Conservation (phyloP, 805 yeast genomes). For the Lipomyces oligophaga region DNA sequence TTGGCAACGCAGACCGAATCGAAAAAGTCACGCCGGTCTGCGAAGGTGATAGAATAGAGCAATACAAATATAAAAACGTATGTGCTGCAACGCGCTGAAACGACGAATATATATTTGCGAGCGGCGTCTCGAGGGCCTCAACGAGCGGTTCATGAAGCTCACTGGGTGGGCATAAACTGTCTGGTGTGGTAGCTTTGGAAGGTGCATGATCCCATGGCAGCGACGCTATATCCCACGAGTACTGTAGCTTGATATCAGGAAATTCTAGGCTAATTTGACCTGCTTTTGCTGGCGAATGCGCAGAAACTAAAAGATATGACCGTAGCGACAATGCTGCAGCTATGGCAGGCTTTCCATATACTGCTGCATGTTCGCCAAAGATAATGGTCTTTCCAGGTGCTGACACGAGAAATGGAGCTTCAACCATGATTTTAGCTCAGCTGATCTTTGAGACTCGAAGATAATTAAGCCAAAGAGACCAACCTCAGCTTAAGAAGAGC, state of each 20-base stretch:
- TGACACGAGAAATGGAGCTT: slow-evolving; percentile 64
- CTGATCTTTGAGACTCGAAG: too few species aligned
- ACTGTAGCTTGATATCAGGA: slow-evolving; percentile 72
- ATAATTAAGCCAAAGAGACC: too few species aligned
- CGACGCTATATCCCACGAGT: slow-evolving; percentile 57
- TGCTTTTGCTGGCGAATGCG: slow-evolving; percentile 39
- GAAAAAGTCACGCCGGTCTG: slow-evolving; percentile 55
- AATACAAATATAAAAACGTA: slow-evolving; percentile 76
- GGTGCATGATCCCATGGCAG: slow-evolving; percentile 55
- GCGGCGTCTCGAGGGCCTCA: slow-evolving; percentile 45
- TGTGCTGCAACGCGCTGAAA: slow-evolving; percentile 74
- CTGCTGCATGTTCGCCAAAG: slow-evolving; percentile 97
- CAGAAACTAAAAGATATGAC: slow-evolving; percentile 68
- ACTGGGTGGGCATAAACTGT: slow-evolving; percentile 16
- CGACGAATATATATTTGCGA: slow-evolving; percentile 48
- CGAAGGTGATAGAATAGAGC: slow-evolving; percentile 49
- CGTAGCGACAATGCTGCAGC: slow-evolving; percentile 91
- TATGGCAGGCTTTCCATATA: slow-evolving; percentile 87
- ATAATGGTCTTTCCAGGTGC: slow-evolving; percentile 96
- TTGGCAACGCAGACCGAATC: slow-evolving; percentile 80
- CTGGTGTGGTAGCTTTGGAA: slow-evolving; percentile 22
- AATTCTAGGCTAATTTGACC: slow-evolving; percentile 61
- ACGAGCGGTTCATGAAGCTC: slow-evolving; percentile 60
- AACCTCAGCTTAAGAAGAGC: too few species aligned
- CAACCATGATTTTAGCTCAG: too few species aligned